Base-by-base conservation (phyloP, 108 stramenopile genomes). In the Cyclotella kingstonii region DNA sequence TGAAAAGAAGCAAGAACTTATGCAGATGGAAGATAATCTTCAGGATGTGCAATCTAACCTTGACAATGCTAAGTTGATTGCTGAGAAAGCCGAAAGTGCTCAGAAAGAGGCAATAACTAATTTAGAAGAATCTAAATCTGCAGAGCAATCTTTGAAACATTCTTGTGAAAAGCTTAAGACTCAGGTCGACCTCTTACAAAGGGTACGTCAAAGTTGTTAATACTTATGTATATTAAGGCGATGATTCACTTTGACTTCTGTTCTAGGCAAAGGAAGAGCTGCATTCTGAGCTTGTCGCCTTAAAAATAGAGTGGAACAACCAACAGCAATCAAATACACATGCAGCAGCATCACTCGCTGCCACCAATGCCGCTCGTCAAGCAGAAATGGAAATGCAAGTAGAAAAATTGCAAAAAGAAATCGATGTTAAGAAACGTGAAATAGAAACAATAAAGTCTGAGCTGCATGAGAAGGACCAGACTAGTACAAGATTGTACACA, bases 341-440 rank as follows among this genome's bases (percentile, higher is more conserved):
- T 29, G 73, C 58, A 11, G 73, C 73, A 29, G 73, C 73, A 17
- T 31, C 73, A 8, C 56, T 74, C 31, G 73, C 73, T 23, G 73
- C 73, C 44, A 74, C 73, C 7, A 74, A 74, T 61, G 64, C 73
- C 10, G 73, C 73, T 18, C 63, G 73, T 10, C 73, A 74, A 35
- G 64, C 57, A 27, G 73, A 74, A 36, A 66, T 74, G 73, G 73
- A 74, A 43, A 66, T 74, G 73, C 58, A 34, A 39, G 54, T 74
- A 3, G 73, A 74, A 26, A 66, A 60, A 47, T 60, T 74, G 73
- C 41, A 51, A 28, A 74, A 74, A 26, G 73, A 74, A 23, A 64
- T 73, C n/a, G 72, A 61, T 7, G 53, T 40, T 17, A 65, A 74
- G 54, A 65, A 60, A 40, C 58, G 64, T 14, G 73, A 66, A 21